A percentile compares a stretch with the other conserved stretches of the same genome.
These are phyloP conservation scores for Pseudopediastrum boryanum DNA, from an alignment of 139 green algal genomes.

Conservation along the genomic window DNA sequence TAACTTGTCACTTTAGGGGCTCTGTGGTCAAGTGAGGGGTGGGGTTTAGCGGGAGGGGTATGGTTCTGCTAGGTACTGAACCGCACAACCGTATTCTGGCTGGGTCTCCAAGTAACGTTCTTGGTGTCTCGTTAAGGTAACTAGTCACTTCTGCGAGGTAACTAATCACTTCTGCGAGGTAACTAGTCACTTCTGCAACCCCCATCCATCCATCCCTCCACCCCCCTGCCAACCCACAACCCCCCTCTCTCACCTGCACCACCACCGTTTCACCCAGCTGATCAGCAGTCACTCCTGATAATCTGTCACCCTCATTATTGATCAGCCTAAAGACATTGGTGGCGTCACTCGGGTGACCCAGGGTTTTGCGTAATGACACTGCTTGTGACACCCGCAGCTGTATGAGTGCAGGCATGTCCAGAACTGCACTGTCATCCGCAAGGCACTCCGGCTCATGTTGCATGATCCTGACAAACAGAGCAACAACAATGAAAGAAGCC, in stretches of 20 bases:
- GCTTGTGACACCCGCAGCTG: conserved; percentile 49
- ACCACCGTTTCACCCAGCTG: conserved; percentile 53
- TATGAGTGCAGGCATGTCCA: conserved; percentile 61
- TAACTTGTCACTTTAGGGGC: no score
- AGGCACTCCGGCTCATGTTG: conserved; percentile 48
- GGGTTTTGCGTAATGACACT: not conserved
- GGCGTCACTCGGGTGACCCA: not conserved
- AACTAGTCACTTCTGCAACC: no score
- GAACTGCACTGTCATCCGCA: conserved; percentile 10
- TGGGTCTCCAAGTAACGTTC: no score
- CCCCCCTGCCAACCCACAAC: conserved; percentile 24
- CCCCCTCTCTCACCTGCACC: conserved; percentile 42
- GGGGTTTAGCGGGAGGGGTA: no score
- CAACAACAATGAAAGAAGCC: no score
- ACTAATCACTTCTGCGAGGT: no score
- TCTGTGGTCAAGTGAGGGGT: no score
- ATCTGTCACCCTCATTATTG: conserved; percentile 87
- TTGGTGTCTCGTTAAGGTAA: no score
- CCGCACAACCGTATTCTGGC: no score
- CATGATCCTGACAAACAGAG: conserved; percentile 65
- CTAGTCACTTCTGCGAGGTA: no score
- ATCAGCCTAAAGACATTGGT: conserved; percentile 71
- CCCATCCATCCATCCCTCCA: not conserved
- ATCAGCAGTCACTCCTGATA: conserved; percentile 71
- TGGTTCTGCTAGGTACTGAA: no score